Percentiles rank a stretch among this genome's conserved stretches.
These are phyloP conservation scores for Sclerotinia minor DNA, from an alignment of 2,329 filamentous ascomycete genomes.

Conservation along the genomic window DNA sequence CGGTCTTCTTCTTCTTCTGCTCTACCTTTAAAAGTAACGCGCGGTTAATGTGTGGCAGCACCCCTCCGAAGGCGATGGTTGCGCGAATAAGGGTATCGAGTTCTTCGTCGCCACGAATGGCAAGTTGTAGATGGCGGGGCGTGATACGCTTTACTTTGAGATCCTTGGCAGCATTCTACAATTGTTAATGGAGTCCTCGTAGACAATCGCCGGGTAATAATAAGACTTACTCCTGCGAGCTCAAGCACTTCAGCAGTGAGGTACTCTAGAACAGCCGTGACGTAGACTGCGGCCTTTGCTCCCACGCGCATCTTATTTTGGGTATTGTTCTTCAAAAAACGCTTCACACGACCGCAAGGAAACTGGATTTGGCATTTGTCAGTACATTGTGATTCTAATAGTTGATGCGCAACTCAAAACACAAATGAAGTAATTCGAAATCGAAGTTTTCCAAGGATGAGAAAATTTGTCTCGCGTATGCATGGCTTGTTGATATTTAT, in stretches of 20 bases:
- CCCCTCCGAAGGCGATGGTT: conserved; percentile 97
- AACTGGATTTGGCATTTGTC: conserved; percentile 62
- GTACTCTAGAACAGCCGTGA: conserved; percentile 97
- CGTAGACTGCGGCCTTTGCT: conserved; percentile 96
- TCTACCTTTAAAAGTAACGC: conserved; percentile 93
- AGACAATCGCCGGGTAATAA: conserved; percentile 16
- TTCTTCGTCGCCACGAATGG: conserved; percentile 97
- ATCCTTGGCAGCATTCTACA: conserved; percentile 92
- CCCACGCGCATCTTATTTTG: conserved; percentile 99
- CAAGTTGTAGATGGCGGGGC: conserved; percentile 93
- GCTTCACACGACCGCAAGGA: conserved; percentile 99
- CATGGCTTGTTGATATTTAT: conserved; percentile 31
- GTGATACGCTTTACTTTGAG: conserved; percentile 99
- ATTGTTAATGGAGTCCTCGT: conserved; percentile 27
- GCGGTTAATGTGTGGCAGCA: conserved; percentile 97
- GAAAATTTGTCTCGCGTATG: conserved; percentile 21
- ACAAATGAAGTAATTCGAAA: conserved; percentile 4
- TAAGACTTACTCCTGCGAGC: conserved; percentile 74
- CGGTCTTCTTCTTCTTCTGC: conserved; percentile 85
- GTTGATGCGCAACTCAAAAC: neutral
- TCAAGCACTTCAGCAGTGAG: conserved; percentile 97
- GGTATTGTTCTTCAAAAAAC: conserved; percentile 98
- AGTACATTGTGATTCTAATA: conserved; percentile 32
- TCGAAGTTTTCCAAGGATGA: conserved; percentile 13
- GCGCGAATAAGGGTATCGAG: conserved; percentile 95